These are phyloP conservation scores for Uromyces viciae-fabae DNA, from an alignment of 1,284 basidiomycete species.

Conservation along the genomic window DNA sequence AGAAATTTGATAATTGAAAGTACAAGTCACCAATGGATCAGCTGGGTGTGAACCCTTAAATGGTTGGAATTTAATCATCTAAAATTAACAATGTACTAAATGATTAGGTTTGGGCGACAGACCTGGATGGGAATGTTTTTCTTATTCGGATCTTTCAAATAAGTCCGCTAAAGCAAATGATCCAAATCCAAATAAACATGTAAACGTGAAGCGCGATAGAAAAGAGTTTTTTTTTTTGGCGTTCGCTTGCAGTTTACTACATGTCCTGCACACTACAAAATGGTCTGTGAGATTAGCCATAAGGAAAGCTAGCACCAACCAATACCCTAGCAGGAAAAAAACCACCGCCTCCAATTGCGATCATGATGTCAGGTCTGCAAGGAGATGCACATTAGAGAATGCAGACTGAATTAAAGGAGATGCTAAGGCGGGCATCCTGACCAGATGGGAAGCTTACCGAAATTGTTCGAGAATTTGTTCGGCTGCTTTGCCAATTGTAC, in stretches of 20 bases:
- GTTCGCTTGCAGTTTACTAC: too few relatives aligned
- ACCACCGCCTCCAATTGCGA: constrained; percentile 71
- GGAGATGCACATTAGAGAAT: background rate
- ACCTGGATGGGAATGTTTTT: constrained; percentile 56
- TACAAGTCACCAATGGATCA: too few relatives aligned
- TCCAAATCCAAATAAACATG: too few relatives aligned
- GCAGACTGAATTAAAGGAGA: background rate
- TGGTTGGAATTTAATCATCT: too few relatives aligned
- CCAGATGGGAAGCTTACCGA: background rate
- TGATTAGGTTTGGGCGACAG: background rate
- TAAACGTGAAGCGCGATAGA: too few relatives aligned
- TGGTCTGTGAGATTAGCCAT: background rate
- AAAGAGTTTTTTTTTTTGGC: too few relatives aligned
- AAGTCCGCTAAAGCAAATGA: constrained; percentile 65
- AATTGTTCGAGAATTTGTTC: constrained; percentile 33
- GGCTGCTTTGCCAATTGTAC: constrained; percentile 11
- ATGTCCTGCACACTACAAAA: too few relatives aligned
- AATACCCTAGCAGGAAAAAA: constrained; percentile 91
- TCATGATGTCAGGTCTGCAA: constrained; percentile 59
- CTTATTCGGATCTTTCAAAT: constrained; percentile 69
- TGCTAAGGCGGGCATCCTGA: too few relatives aligned
- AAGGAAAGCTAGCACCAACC: constrained; percentile 56
- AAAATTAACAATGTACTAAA: too few relatives aligned
- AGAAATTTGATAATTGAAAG: too few relatives aligned
- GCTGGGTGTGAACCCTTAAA: too few relatives aligned